Evolutionary conservation across 257 asterid genomes (phyloP).

Genomic region (Sherardia arvensis): DNA sequence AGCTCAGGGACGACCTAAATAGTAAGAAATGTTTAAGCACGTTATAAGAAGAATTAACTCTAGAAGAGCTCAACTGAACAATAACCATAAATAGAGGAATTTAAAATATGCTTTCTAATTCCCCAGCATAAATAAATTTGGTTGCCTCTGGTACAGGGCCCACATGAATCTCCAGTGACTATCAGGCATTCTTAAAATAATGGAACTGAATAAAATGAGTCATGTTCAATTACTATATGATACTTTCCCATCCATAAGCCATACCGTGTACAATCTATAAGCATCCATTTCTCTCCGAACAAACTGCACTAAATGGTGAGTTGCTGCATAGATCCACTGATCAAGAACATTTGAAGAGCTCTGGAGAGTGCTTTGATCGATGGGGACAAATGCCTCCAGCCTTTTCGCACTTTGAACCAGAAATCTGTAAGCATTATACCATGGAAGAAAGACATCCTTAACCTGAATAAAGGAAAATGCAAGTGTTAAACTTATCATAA

Average conservation of each 20-base stretch:
- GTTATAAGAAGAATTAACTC: not conserved
- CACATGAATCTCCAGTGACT: not conserved
- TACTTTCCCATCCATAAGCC: constrained; percentile 3
- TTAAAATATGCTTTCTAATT: too few relatives aligned
- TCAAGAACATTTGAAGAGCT: constrained; percentile 81
- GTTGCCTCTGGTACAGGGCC: too few relatives aligned
- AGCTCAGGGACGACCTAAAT: constrained; percentile 74
- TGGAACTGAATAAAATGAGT: not conserved
- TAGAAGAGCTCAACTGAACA: too few relatives aligned
- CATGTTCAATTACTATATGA: too few relatives aligned
- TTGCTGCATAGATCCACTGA: constrained; percentile 95
- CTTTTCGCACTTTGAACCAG: constrained; percentile 95
- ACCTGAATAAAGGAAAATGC: constrained; percentile 20
- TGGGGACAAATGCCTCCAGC: constrained; percentile 73
- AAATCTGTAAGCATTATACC: constrained; percentile 99
- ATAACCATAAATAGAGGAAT: not conserved
- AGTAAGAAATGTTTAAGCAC: not conserved
- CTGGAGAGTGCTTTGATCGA: constrained; percentile 59
- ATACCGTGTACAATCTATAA: constrained; percentile 79
- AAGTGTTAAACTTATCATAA: not conserved
- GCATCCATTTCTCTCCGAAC: constrained; percentile 96
- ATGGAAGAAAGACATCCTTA: constrained; percentile 89
- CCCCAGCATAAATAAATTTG: not conserved
- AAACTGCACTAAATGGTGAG: constrained; percentile 86
- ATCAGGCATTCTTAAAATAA: too few relatives aligned